These are phyloP conservation scores for Rutstroemia sp. DNA, from an alignment of 2,329 filamentous ascomycete species.

Conservation along the genomic window DNA sequence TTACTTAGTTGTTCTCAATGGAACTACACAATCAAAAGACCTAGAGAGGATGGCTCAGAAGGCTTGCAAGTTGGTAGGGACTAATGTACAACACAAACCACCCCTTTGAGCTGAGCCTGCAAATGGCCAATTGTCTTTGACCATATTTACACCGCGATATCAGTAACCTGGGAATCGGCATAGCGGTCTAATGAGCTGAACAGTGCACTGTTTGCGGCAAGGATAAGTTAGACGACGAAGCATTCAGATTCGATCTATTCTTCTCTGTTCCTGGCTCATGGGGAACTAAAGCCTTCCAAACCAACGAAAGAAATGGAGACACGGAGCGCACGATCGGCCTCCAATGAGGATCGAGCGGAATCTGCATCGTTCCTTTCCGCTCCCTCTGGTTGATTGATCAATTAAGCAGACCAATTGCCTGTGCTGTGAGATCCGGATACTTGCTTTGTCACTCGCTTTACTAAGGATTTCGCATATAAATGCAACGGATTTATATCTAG, in stretches of 20 bases:
- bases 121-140: no score
- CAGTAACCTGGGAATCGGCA: no score
- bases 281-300: background rate
- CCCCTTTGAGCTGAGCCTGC: no score
- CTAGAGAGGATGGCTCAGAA: no score
- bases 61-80: no score
- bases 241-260: background rate
- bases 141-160: no score
- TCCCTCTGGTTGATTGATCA: background rate
- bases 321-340: background rate
- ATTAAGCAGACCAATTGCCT: conserved; percentile 2
- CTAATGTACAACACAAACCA: no score
- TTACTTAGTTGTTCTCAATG: no score
- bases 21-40: no score
- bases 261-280: background rate
- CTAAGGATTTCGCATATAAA: no score
- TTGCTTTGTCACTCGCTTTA: no score
- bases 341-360: conserved; percentile 4
- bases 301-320: background rate
- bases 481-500: background rate
- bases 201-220: conserved; percentile 2
- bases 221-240: background rate
- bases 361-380: conserved; percentile 3
- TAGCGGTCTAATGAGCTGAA: background rate
- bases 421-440: background rate